These are phyloP conservation scores for Pichia sp. DNA, from an alignment of 1,139 yeast genomes.

Conservation along the genomic window DNA sequence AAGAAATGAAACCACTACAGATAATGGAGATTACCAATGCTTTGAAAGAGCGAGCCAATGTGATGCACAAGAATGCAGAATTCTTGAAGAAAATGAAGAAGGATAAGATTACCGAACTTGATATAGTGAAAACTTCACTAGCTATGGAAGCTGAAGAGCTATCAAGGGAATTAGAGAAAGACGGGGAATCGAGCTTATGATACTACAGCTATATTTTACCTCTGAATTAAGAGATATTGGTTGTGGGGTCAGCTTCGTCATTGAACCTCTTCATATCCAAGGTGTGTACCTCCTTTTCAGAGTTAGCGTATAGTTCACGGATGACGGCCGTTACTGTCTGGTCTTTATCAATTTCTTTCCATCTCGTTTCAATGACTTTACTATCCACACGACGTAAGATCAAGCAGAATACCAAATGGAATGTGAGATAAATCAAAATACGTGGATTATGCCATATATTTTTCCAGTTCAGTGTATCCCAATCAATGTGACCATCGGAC, in stretches of 20 bases:
- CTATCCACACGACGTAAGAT: slow-evolving; percentile 15
- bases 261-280: too few species aligned
- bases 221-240: too few species aligned
- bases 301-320: slow-evolving; percentile 15
- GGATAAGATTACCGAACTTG: slow-evolving; percentile 3
- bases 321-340: slow-evolving; percentile 19
- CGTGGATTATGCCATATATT: slow-evolving; percentile 17
- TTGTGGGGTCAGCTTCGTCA: too few species aligned
- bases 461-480: slow-evolving; percentile 9
- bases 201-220: too few species aligned
- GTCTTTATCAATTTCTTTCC: slow-evolving; percentile 24
- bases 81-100: slow-evolving; percentile 1
- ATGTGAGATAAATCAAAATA: slow-evolving; percentile 15
- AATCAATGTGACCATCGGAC: slow-evolving; percentile 8
- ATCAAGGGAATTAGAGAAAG: background rate
- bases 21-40: slow-evolving; percentile 2
- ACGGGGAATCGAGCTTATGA: too few species aligned
- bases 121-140: background rate
- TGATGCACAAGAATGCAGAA: slow-evolving; percentile 7
- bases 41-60: slow-evolving; percentile 1
- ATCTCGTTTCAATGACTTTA: slow-evolving; percentile 18
- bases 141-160: background rate
- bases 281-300: slow-evolving; percentile 5
- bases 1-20: slow-evolving; percentile 3
- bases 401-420: slow-evolving; percentile 13